These are phyloP conservation scores for Trichothecium sympodiale DNA, from an alignment of 2,329 filamentous ascomycete species.

Conservation along the genomic window DNA sequence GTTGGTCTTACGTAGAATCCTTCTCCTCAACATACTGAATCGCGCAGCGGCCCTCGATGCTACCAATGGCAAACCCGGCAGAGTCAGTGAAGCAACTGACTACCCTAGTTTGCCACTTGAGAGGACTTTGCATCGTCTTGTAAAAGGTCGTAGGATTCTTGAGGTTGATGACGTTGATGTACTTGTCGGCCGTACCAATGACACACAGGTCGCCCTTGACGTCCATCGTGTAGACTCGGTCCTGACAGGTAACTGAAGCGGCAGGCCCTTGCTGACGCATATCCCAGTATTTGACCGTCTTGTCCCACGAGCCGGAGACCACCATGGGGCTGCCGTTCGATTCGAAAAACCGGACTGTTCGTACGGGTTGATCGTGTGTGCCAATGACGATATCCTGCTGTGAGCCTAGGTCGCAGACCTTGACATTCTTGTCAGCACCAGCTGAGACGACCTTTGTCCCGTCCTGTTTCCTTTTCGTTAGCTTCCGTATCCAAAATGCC, in stretches of 20 bases:
- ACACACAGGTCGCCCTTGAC: constrained; percentile 81
- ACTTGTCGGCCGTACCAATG: constrained; percentile 84
- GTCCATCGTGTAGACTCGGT: constrained; percentile 85
- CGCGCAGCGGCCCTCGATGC: constrained; percentile 91
- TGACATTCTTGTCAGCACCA: constrained; percentile 83
- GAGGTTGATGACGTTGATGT: constrained; percentile 91
- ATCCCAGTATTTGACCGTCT: constrained; percentile 86
- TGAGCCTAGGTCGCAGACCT: constrained; percentile 70
- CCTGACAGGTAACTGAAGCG: constrained; percentile 56
- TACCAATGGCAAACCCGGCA: constrained; percentile 85
- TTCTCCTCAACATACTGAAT: constrained; percentile 99
- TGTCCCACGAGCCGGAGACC: constrained; percentile 87
- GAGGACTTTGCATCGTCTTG: constrained; percentile 89
- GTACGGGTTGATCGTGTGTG: constrained; percentile 74
- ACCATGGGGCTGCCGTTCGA: constrained; percentile 65
- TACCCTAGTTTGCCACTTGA: constrained; percentile 96
- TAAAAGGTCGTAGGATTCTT: constrained; percentile 82
- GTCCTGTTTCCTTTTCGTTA: constrained; percentile 62
- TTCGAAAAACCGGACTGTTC: constrained; percentile 68
- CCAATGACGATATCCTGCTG: constrained; percentile 63
- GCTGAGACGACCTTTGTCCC: constrained; percentile 79
- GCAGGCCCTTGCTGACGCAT: constrained; percentile 55
- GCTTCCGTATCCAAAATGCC: too few relatives aligned
- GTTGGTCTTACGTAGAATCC: constrained; percentile 52
- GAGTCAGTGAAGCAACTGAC: constrained; percentile 92